Conservation (phyloP, 148 eudicot species). For the Rhododendron williamsianum region DNA sequence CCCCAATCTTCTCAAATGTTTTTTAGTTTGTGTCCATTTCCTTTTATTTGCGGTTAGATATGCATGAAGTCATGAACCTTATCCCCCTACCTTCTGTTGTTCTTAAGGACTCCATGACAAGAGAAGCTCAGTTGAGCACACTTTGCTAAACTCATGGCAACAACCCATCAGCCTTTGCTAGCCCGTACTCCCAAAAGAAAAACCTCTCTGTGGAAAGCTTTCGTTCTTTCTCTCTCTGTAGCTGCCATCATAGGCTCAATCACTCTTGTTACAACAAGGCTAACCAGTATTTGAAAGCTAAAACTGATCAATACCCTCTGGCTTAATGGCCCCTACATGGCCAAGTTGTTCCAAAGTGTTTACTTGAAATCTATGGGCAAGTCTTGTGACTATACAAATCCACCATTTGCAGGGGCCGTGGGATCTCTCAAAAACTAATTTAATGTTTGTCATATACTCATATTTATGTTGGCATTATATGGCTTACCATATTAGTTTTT, state of each 20-base stretch:
- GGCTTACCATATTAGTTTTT: background rate
- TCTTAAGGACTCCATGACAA: background rate
- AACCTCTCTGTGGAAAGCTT: slow-evolving; percentile 1
- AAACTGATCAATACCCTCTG: too few species aligned
- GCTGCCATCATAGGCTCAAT: slow-evolving; percentile 15
- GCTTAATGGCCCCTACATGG: too few species aligned
- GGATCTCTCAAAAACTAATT: background rate
- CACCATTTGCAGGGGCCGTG: background rate
- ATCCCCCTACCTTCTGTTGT: background rate
- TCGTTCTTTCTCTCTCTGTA: background rate
- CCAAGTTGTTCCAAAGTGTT: too few species aligned
- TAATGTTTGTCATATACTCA: background rate
- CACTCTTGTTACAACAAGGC: background rate
- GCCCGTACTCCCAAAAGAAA: slow-evolving; percentile 7
- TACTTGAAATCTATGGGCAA: background rate
- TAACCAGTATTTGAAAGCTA: background rate
- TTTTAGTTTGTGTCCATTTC: background rate
- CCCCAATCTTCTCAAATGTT: background rate
- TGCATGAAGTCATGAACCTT: background rate
- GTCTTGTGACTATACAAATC: background rate
- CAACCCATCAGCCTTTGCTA: slow-evolving; percentile 17
- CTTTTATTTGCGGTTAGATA: background rate
- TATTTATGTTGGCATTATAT: background rate
- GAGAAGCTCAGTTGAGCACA: background rate
- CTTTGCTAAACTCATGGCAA: slow-evolving; percentile 5